Conservation (phyloP, 768 basidiomycete genomes). For the Mrakia gelida region DNA sequence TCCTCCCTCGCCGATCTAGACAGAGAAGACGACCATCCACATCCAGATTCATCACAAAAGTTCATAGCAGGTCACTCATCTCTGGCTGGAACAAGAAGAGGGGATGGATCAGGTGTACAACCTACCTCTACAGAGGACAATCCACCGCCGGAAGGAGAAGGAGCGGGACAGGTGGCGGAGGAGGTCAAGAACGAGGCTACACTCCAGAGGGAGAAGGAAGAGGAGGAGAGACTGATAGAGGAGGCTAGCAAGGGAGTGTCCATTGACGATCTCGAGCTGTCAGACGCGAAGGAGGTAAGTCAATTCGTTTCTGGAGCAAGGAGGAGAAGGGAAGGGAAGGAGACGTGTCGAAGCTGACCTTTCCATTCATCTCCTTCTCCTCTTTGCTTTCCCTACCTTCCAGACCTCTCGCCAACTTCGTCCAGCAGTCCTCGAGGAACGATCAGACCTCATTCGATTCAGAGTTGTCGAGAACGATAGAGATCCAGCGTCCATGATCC, state of each 20-base stretch:
- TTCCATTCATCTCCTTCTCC: slow-evolving; percentile 9
- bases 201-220: slow-evolving; percentile 36
- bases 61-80: not conserved
- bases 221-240: slow-evolving; percentile 39
- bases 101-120: slow-evolving; percentile 13
- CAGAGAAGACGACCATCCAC: not conserved
- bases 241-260: slow-evolving; percentile 55
- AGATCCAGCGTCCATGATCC: slow-evolving; percentile 47
- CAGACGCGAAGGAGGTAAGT: slow-evolving; percentile 41
- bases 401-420: slow-evolving; percentile 57
- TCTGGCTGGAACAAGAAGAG: slow-evolving; percentile 25
- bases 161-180: slow-evolving; percentile 8
- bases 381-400: slow-evolving; percentile 1
- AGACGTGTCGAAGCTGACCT: slow-evolving; percentile 51
- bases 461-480: slow-evolving; percentile 78
- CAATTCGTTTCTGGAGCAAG: not conserved
- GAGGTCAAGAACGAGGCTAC: slow-evolving; percentile 52
- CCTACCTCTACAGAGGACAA: not conserved
- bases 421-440: slow-evolving; percentile 71
- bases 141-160: not conserved
- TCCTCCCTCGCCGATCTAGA: not conserved
- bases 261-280: slow-evolving; percentile 42
- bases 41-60: slow-evolving; percentile 9
- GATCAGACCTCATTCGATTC: slow-evolving; percentile 75
- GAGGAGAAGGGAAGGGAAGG: slow-evolving; percentile 34